Percentiles rank a stretch among this genome's conserved stretches.
These are phyloP conservation scores for Larix kaempferi DNA, from an alignment of 75 land plant genomes.

Conservation along the genomic window DNA sequence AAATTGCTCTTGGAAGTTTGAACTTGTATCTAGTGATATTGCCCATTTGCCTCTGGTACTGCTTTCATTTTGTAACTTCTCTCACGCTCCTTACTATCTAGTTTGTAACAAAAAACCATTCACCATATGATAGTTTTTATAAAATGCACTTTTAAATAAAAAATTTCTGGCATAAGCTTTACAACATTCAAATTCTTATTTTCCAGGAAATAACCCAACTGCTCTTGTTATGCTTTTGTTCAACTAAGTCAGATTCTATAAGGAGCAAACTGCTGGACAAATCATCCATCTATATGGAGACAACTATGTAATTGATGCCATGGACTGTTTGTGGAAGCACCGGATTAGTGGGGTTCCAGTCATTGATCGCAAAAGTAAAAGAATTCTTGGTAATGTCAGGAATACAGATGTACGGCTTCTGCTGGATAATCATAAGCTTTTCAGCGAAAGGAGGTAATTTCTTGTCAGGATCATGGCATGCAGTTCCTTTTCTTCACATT, in stretches of 20 bases:
- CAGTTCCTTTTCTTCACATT: not conserved
- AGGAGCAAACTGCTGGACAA: constrained; percentile 20
- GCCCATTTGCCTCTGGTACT: not conserved
- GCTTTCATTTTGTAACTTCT: not conserved
- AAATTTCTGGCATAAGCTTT: not conserved
- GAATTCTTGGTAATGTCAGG: constrained; percentile 46
- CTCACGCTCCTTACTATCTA: not conserved
- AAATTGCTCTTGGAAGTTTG: not conserved
- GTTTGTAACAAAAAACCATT: not conserved
- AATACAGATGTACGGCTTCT: constrained; percentile 39
- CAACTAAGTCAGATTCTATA: constrained; percentile 14
- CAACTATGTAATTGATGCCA: constrained; percentile 32
- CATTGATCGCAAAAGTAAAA: constrained; percentile 19
- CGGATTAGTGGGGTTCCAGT: constrained; percentile 47
- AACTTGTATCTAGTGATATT: not conserved
- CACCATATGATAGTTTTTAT: not conserved
- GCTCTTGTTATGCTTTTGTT: not conserved
- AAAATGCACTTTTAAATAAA: not conserved
- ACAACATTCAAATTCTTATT: not conserved
- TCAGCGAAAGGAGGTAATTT: constrained; percentile 38
- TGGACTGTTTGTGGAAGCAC: constrained; percentile 39
- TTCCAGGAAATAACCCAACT: not conserved
- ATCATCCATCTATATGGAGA: constrained; percentile 27
- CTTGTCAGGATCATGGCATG: not conserved
- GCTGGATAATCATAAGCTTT: constrained; percentile 40